A percentile compares a stretch with the other conserved stretches of the same genome.
These are phyloP conservation scores for Blastobotrys niveus DNA, from an alignment of 1,139 yeast genomes.

Conservation along the genomic window DNA sequence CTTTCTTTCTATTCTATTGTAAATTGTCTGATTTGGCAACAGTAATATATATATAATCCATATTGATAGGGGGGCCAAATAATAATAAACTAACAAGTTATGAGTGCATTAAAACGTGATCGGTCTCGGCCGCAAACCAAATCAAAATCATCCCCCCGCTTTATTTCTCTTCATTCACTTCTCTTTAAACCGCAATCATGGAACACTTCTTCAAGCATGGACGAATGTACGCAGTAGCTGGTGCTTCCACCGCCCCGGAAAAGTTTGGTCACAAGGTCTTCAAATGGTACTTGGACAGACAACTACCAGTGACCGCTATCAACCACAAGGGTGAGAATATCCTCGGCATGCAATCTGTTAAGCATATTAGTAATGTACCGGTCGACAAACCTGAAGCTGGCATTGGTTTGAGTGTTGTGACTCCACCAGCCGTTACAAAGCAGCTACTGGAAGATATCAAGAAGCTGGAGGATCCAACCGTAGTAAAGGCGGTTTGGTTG, in stretches of 20 bases:
- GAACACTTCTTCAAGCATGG: constrained; percentile 46
- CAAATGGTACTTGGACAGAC: constrained; percentile 57
- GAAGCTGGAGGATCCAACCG: constrained; percentile 27
- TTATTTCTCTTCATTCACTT: too few species aligned
- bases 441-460: constrained; percentile 43
- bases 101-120: too few species aligned
- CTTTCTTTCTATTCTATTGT: neutral
- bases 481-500: constrained; percentile 64
- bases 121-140: too few species aligned
- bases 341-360: constrained; percentile 41
- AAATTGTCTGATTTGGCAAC: too few species aligned
- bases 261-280: constrained; percentile 71
- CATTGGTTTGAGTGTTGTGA: constrained; percentile 45
- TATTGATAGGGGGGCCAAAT: too few species aligned
- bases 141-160: too few species aligned
- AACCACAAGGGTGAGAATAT: constrained; percentile 52
- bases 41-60: too few species aligned
- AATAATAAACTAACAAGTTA: too few species aligned
- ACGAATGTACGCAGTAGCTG: constrained; percentile 60
- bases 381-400: constrained; percentile 22
- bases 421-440: constrained; percentile 62
- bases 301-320: constrained; percentile 59
- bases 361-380: constrained; percentile 37
- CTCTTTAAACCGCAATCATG: too few species aligned
- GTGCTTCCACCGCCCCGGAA: constrained; percentile 60